A percentile compares a stretch with the other conserved stretches of the same genome.
Evolutionary conservation across 2,329 filamentous ascomycete species (phyloP).

Genomic region (Epichloe elymi): DNA sequence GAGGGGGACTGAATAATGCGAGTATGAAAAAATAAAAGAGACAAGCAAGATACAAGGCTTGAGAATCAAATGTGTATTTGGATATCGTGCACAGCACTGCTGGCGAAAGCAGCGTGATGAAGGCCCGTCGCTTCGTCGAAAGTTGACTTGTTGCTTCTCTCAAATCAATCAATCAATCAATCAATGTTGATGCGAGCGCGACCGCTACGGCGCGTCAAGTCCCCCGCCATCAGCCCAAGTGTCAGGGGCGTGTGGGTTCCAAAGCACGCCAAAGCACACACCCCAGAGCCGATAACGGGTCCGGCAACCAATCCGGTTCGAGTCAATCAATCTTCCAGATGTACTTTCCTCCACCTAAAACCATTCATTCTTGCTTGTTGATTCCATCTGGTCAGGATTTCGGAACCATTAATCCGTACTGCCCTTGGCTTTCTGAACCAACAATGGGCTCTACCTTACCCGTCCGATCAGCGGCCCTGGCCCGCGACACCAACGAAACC

Average conservation of each 20-base stretch:
- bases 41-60: background rate
- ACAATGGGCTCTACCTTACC: conserved; percentile 15
- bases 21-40: background rate
- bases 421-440: background rate
- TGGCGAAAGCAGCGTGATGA: background rate
- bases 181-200: background rate
- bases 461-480: conserved; percentile 60
- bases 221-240: too few relatives aligned
- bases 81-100: background rate
- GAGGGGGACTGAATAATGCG: background rate
- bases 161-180: background rate
- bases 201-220: background rate
- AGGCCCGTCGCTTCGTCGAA: background rate
- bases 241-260: background rate
- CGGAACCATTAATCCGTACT: too few relatives aligned
- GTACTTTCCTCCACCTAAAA: too few relatives aligned
- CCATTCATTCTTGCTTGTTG: too few relatives aligned
- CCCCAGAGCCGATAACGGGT: too few relatives aligned
- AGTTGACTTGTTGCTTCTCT: background rate
- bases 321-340: too few relatives aligned
- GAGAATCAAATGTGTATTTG: too few relatives aligned
- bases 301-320: too few relatives aligned
- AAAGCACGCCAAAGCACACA: background rate
- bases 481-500: conserved; percentile 94
- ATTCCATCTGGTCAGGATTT: too few relatives aligned